Evolutionary conservation across 371 early-diverging fungal species (phyloP), one percentile per base, ranked within the genome.

Genomic region (Mucor mucedo): DNA sequence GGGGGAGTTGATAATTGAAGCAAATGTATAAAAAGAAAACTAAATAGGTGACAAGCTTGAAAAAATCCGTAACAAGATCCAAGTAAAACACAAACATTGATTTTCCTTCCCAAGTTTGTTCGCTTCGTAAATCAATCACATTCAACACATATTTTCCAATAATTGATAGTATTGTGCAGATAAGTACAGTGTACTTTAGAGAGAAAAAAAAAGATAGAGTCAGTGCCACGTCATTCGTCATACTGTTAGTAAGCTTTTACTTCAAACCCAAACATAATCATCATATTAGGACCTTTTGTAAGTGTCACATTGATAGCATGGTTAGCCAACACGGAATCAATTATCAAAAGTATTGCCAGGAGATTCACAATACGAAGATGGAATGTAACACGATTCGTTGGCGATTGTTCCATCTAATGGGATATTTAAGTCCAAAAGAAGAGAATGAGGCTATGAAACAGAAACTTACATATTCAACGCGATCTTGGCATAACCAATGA

Each of bases 211-310:
- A 21, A 21, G 21, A 21, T 6, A 35, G 35, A 6, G 35, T 35
- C 35, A 35, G 35, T 35, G 35, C 35, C 35, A 35, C 35, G 35
- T 35, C 35, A 35, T 35, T 35, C 4, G 35, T 28, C 35, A 33
- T 9, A 32, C 0, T 32, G 10, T n/a, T 14, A 32, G 10, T 7
- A 0, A 5, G 21, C 21, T 35, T 66, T 40, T 77, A 93, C 95
- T 87, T 95, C 98, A 66, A 97, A 98, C 6, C 93, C 96, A 87
- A 97, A 97, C 73, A 96, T 90, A 35, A 96, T 89, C 91, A 97
- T 91, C 93, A 96, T 95, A 45, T 85, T 88, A 1, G 95, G 87
- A 7, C 92, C 94, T 48, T 82, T 75, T 4, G 66, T 60, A 29
- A 85, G 47, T 8, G 92, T 91, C 41, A 80, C 76, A 9, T 81